Percentiles rank a stretch among this genome's conserved stretches.
Evolutionary conservation across 2,329 filamentous ascomycete genomes (phyloP).

Genomic region (Xylaria sp.): DNA sequence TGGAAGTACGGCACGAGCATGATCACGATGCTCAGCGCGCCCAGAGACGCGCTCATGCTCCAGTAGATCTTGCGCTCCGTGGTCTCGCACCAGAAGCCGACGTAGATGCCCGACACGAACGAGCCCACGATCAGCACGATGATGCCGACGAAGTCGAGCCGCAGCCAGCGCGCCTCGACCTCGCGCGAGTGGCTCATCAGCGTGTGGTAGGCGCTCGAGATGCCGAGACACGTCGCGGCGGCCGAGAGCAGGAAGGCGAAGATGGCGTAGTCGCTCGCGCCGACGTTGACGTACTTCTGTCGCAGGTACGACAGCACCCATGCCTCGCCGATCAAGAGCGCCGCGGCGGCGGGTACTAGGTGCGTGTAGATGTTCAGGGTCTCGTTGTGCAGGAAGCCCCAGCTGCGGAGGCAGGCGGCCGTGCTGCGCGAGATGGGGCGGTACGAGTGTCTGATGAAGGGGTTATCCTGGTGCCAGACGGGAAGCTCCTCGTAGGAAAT

Average conservation of each 20-base stretch:
- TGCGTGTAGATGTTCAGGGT: conserved; percentile 73
- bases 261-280: conserved; percentile 61
- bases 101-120: conserved; percentile 73
- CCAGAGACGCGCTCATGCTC: conserved; percentile 63
- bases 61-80: conserved; percentile 68
- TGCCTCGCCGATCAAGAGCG: conserved; percentile 52
- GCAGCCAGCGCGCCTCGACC: conserved; percentile 71
- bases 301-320: conserved; percentile 47
- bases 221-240: conserved; percentile 61
- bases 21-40: conserved; percentile 50
- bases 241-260: conserved; percentile 68
- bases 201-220: conserved; percentile 71
- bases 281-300: conserved; percentile 58
- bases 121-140: conserved; percentile 74
- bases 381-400: conserved; percentile 70
- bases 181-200: conserved; percentile 72
- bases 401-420: conserved; percentile 62
- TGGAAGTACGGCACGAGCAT: conserved; percentile 52
- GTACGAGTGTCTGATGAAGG: conserved; percentile 73
- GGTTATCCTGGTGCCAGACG: conserved; percentile 64
- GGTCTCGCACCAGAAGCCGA: conserved; percentile 67
- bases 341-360: conserved; percentile 64
- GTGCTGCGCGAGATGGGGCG: conserved; percentile 71
- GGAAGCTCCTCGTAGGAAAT: conserved; percentile 46
- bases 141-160: conserved; percentile 77